Evolutionary conservation across 2,329 filamentous ascomycete genomes (phyloP).

Genomic region (Ophiostoma montium): DNA sequence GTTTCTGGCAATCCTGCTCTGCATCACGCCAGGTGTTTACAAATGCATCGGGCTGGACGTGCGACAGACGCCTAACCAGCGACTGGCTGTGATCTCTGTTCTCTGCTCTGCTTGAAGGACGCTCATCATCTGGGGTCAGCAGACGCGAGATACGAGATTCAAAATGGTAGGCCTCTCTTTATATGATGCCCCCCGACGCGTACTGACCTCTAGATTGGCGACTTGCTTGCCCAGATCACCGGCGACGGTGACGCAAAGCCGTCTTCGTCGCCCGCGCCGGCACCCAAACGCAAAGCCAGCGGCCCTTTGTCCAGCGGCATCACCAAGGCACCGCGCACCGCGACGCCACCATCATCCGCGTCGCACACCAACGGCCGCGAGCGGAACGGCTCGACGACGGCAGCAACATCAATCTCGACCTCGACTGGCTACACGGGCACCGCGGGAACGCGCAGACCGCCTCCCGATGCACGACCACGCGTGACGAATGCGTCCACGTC

Average conservation of each 20-base stretch:
- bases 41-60: slow-evolving; percentile 5
- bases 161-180: slow-evolving; percentile 2
- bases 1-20: not conserved
- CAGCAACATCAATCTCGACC: not conserved
- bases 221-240: slow-evolving; percentile 47
- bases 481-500: not conserved
- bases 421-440: slow-evolving; percentile 3
- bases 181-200: not conserved
- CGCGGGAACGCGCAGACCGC: not conserved
- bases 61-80: slow-evolving; percentile 8
- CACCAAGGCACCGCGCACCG: slow-evolving; percentile 29
- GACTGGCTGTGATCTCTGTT: not conserved
- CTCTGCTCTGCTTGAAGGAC: too few relatives aligned
- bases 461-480: not conserved
- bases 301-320: slow-evolving; percentile 27
- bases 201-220: slow-evolving; percentile 29
- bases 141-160: too few relatives aligned
- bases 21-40: not conserved
- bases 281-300: slow-evolving; percentile 44
- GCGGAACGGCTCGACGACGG: not conserved
- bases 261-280: slow-evolving; percentile 19
- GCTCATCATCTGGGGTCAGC: too few relatives aligned
- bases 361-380: not conserved
- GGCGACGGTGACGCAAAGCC: slow-evolving; percentile 27
- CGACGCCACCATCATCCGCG: slow-evolving; percentile 7